Evolutionary conservation across 1,284 basidiomycete genomes (phyloP).

Genomic region (Somion occarium): DNA sequence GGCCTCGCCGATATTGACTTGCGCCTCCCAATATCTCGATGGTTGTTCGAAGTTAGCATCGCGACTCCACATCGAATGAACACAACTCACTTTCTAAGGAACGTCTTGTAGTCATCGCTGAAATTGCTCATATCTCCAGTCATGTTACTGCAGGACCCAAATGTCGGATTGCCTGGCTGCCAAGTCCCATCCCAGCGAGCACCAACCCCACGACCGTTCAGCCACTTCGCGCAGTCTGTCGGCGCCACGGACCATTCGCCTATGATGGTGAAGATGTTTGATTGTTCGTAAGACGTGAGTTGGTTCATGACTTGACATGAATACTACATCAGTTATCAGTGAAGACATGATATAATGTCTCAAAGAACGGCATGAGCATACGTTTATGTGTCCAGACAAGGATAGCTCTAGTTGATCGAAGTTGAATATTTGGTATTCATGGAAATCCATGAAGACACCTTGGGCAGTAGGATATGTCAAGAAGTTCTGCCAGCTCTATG

Average conservation of each 20-base stretch:
- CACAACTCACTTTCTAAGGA: constrained; percentile 51
- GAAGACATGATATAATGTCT: neutral
- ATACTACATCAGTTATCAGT: constrained; percentile 14
- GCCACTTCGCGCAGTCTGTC: constrained; percentile 78
- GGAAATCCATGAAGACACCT: constrained; percentile 60
- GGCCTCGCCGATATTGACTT: constrained; percentile 60
- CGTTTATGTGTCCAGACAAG: constrained; percentile 51
- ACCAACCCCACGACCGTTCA: constrained; percentile 73
- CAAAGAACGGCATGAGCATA: constrained; percentile 22
- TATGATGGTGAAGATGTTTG: constrained; percentile 58
- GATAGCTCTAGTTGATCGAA: constrained; percentile 50
- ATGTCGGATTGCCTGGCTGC: constrained; percentile 32
- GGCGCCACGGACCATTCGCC: constrained; percentile 79
- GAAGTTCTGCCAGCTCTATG: constrained; percentile 58
- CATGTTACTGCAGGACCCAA: constrained; percentile 56
- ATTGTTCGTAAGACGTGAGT: constrained; percentile 34
- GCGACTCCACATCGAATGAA: neutral
- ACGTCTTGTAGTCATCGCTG: constrained; percentile 58
- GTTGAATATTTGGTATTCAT: constrained; percentile 80
- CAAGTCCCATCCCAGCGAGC: constrained; percentile 63
- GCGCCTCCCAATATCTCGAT: constrained; percentile 73
- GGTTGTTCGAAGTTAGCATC: neutral
- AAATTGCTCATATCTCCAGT: constrained; percentile 59
- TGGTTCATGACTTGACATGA: constrained; percentile 22
- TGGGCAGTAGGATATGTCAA: constrained; percentile 46